Base-by-base conservation (phyloP, 495 filamentous ascomycete species). In the Saxispiralis lemnorum region DNA sequence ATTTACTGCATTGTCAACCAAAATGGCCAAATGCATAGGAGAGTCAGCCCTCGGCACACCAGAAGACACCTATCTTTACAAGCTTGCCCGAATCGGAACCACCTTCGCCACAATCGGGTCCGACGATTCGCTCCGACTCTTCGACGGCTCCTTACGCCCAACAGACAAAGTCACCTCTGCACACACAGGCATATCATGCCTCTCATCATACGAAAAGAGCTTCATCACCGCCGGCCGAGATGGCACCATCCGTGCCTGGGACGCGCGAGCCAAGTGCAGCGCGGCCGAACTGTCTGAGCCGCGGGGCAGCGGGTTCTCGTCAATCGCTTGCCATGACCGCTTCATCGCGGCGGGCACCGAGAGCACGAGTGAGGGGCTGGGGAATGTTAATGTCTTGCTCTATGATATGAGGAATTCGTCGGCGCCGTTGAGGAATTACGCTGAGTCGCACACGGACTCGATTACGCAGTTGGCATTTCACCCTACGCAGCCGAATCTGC, bases 361-460 rank as follows among this genome's bases (percentile, higher is more conserved):
- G 58, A 53, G 50, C 28, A 39, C 36, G n/a, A 49, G 42, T 12
- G 50, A 53, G 35, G 50, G 50, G 6, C 63, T 89, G 20, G 70
- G 68, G 12, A 74, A 83, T 16, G 53, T 61, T 33, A 59, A 52
- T 16, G 55, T 67, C 51, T 52, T 45, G n/a, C 19, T 48, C 44
- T 85, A 79, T 79, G 83, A 87, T 58, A 65, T 72, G 41, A 70
- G 83, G 55, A 73, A 71, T 40, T 60, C 71, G 0, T 46, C 58
- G 34, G 51, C 62, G 19, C 69, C 71, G 7, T 61, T 66, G 37
- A 64, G 71, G 19, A 66, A 79, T 53, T 89, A 88, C 54, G 66
- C 76, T 28, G 88, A 96, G 53, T 80, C 82, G 39, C 88, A 96
- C 59, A 88, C 79, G 43, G 88, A 96, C 60, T 85, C 93, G 57